Conservation (phyloP, 352 stramenopile species). For the Lagenidium sp. region DNA sequence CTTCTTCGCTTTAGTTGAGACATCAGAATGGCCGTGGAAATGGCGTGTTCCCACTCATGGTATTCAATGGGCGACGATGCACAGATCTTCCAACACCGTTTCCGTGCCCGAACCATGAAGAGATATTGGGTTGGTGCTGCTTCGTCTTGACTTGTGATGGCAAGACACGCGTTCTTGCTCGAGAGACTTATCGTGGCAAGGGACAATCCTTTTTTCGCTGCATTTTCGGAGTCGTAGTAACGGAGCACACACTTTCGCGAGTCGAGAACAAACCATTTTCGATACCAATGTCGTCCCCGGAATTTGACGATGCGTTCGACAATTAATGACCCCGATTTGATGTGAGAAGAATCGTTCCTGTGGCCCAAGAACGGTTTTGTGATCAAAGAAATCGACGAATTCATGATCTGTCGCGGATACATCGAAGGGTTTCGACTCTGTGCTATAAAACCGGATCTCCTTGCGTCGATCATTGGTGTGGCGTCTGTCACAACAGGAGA, state of each 20-base stretch:
- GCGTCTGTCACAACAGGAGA: neutral
- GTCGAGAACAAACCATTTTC: constrained; percentile 76
- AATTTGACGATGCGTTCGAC: constrained; percentile 69
- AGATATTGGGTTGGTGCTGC: constrained; percentile 53
- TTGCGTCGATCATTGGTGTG: constrained; percentile 14
- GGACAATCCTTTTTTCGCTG: constrained; percentile 41
- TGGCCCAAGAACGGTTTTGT: constrained; percentile 50
- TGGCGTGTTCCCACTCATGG: constrained; percentile 67
- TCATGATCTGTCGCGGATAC: constrained; percentile 55
- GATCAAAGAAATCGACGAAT: constrained; percentile 65
- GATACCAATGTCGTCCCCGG: constrained; percentile 62
- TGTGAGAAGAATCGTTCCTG: constrained; percentile 11
- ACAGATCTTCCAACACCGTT: constrained; percentile 67
- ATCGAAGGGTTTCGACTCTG: constrained; percentile 45
- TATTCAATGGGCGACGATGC: constrained; percentile 38
- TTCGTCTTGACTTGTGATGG: constrained; percentile 55
- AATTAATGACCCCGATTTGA: constrained; percentile 51
- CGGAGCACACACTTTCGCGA: constrained; percentile 45
- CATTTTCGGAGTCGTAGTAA: constrained; percentile 66
- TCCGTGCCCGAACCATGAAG: constrained; percentile 55
- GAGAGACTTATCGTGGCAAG: constrained; percentile 54
- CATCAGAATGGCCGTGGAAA: constrained; percentile 55
- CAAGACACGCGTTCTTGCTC: constrained; percentile 49
- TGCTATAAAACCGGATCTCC: constrained; percentile 60
- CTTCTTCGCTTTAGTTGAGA: constrained; percentile 37